Base-by-base conservation (phyloP, 1,139 yeast genomes). In the Saccharomyces hybrid region DNA sequence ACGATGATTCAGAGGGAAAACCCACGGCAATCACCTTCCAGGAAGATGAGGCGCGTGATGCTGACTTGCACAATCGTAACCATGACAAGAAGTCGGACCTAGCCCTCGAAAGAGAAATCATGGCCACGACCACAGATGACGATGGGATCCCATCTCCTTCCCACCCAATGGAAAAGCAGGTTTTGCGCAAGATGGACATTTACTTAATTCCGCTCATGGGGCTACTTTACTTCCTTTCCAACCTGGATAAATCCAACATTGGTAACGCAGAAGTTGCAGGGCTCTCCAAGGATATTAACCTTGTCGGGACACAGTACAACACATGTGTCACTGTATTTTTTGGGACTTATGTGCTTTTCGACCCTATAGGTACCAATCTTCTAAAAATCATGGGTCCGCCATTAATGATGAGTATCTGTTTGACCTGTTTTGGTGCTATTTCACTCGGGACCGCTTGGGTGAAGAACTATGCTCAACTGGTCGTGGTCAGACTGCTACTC, bases 191-290 rank as follows among this genome's bases (percentile, higher is more conserved):
- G 62, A 74, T 80, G 60, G 86, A 82, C 63, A 56, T 74, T 47
- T 72, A 80, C 57, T 69, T 81, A 51, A 73, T 81, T 57, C 85
- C 86, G 1, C 75, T 80, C 74, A 69, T 81, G 59, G 75, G 79
- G 24, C 64, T 78, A 49, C 73, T 81, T 52, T 82, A 81, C 62
- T 77, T 82, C 59, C 72, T 80, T 58, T 80, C 82, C 53, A 80
- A 79, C 62, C 67, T 82, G 61, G 86, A 82, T 67, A 73, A 83
- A 59, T 80, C 81, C 52, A 81, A 80, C 64, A 80, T 81, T 58
- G 86, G 85, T 53, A 76, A 79, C 60, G 86, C 86, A 0, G 75
- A 81, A 61, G 74, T 81, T 16, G 85, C 83, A 41, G 84, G 84
- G 9, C 65, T 82, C 57, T 78, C 79, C 55, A 71, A 74, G 48